Conservation (phyloP, 306 rosid species). For the Sesbania bispinosa region DNA sequence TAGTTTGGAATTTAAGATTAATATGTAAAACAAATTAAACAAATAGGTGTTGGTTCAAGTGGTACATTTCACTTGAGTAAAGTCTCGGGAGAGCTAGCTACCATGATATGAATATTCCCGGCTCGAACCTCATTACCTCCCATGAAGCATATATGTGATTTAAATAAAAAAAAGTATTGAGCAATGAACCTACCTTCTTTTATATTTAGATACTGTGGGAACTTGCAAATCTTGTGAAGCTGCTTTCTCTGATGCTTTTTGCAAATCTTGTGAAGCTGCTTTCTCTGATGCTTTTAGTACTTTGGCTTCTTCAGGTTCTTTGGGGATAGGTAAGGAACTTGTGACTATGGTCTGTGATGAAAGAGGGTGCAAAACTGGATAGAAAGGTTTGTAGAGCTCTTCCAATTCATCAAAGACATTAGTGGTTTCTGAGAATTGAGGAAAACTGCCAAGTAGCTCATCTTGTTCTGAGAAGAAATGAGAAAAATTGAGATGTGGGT, state of each 20-base stretch:
- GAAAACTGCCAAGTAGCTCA: slow-evolving; percentile 32
- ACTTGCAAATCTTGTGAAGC: slow-evolving; percentile 24
- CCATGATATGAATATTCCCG: no score
- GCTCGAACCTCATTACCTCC: no score
- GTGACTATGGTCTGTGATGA: slow-evolving; percentile 34
- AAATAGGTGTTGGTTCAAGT: no score
- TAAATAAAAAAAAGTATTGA: no score
- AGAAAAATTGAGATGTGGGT: slow-evolving; percentile 15
- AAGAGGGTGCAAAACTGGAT: slow-evolving; percentile 43
- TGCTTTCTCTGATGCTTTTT: slow-evolving; percentile 24
- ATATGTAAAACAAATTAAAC: no score
- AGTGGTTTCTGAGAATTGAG: slow-evolving; percentile 47
- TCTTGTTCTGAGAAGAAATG: slow-evolving; percentile 35
- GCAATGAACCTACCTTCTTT: slow-evolving; percentile 41
- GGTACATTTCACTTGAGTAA: no score
- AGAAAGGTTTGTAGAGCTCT: slow-evolving; percentile 59
- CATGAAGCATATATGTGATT: no score
- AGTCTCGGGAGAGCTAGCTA: no score
- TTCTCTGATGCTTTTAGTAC: slow-evolving; percentile 22
- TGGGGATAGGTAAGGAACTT: slow-evolving; percentile 35
- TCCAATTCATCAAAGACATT: slow-evolving; percentile 52
- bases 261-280: slow-evolving; percentile 14
- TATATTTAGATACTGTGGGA: slow-evolving; percentile 22
- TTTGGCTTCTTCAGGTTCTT: slow-evolving; percentile 36
- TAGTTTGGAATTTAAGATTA: no score